Evolutionary conservation across 331 rosid genomes (phyloP), one percentile per base, ranked within the genome.

Genomic region (Quercus tomentella): DNA sequence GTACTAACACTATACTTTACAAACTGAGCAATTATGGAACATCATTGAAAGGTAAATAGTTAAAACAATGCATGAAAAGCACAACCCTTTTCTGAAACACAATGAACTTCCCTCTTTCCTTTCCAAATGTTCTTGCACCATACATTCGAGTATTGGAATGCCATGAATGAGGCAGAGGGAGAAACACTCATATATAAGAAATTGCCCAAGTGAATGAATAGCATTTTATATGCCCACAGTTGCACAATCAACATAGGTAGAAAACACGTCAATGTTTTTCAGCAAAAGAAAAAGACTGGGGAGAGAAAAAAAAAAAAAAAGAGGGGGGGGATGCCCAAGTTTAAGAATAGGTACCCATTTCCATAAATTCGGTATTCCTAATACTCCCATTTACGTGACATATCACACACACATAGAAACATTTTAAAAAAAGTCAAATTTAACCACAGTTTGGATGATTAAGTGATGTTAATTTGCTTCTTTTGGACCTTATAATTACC

Each of bases 221-320:
- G 7, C 7, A 9, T 7, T 7, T 35, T 31, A 9, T 18, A 67
- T 33, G 52, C 26, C 51, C 2, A 35, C 52, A 20, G 52, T 35
- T 35, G 37, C 51, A 67, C 26, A 20, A n/a, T 33, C 52, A 67
- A 33, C 17, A 60, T 22, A 28, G 8, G n/a, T 15, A 4, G 52
- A 67, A 11, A 15, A 23, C 14, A 9, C 4, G n/a, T 5, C 18
- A 28, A 15, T 63, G 3, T 2, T 16, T 26, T 26, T 15, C 41
- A 16, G 12, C 16, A 49, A 49, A 49, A 49, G 16, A 10, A 49
- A 41, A 41, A 41, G 14, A 41, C 49, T 1, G 1, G 49, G 1
- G 14, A 9, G 43, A 37, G 10, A 0, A n/a, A 0, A 2, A 0
- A 26, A 0, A 11, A 49, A 3, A 3, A 14, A 14, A 1, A 0